Base-by-base conservation (phyloP, 2,329 filamentous ascomycete species). In the Amesomyces nigricolor region DNA sequence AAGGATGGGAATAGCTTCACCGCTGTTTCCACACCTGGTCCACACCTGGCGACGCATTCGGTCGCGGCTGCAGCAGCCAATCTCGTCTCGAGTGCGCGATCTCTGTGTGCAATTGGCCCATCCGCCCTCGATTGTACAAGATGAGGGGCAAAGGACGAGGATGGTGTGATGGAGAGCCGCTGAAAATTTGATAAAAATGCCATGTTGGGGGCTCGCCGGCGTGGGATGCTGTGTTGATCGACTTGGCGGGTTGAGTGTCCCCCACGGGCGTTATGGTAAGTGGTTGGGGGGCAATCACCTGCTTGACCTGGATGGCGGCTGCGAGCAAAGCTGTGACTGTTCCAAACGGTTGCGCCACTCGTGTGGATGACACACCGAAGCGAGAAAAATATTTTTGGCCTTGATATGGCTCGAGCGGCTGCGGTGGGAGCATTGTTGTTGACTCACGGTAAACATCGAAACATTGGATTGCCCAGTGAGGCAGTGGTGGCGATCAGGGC, bases 261-360 rank as follows among this genome's bases (percentile, higher is more conserved):
- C 22, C 14, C 16, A 5, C 48, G n/a, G 17, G 9, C 22, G 22
- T 26, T 26, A 6, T 26, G 22, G 38, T 7, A 13, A n/a, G 29
- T 46, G 45, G 44, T 39, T 29, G 45, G 50, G 16, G 19, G 37
- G 30, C 44, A 46, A 54, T 59, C 57, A 59, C 53, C 50, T 56
- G 57, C 7, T 56, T 30, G 37, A 19, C 17, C 17, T 19, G 17
- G 17, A 30, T 47, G 44, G 47, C 47, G 38, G 38, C 54, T 57
- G 58, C 53, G 50, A 44, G 44, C 47, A 9, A 56, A 43, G 42
- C 26, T 35, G 43, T 47, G 37, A 51, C 47, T 43, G 37, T 16
- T 38, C n/a, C n/a, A 30, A 48, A 43, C 37, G 51, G 42, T 47
- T 51, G 30, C 48, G 53, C 48, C 53, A 56, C 48, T 29, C 35